A percentile compares a stretch with the other conserved stretches of the same genome.
These are phyloP conservation scores for Mycena polygramma DNA, from an alignment of 768 basidiomycete species.

Conservation along the genomic window DNA sequence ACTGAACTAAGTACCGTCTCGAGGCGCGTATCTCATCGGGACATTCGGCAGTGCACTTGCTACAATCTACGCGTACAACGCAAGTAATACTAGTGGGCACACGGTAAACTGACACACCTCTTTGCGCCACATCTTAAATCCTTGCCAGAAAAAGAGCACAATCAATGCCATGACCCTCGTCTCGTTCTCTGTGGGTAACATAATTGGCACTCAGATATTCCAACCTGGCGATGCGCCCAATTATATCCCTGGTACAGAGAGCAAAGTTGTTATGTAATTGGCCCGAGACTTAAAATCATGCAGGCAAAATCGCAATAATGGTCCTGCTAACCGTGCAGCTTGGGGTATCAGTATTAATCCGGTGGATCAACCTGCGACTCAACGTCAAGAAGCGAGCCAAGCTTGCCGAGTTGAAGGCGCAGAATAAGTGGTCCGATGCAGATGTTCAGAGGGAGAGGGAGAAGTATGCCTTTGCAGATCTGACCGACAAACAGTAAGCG, in stretches of 20 bases:
- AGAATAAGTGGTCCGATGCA: slow-evolving; percentile 67
- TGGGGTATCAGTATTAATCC: slow-evolving; percentile 59
- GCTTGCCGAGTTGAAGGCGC: slow-evolving; percentile 59
- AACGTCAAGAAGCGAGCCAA: slow-evolving; percentile 60
- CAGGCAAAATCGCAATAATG: too few relatives aligned
- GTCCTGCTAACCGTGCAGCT: slow-evolving; percentile 67
- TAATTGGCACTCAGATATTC: slow-evolving; percentile 74
- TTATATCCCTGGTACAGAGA: not conserved
- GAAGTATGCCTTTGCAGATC: slow-evolving; percentile 71
- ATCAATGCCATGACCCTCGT: slow-evolving; percentile 72
- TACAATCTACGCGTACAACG: slow-evolving; percentile 73
- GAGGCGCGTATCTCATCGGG: slow-evolving; percentile 59
- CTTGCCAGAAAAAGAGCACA: slow-evolving; percentile 67
- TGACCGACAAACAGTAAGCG: slow-evolving; percentile 71
- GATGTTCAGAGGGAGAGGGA: slow-evolving; percentile 72
- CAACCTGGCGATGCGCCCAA: slow-evolving; percentile 69
- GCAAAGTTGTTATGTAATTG: too few relatives aligned
- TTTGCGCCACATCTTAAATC: not conserved
- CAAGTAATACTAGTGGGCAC: slow-evolving; percentile 73
- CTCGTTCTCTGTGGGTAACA: slow-evolving; percentile 70
- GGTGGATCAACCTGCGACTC: slow-evolving; percentile 67
- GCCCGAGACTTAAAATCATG: too few relatives aligned
- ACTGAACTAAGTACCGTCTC: not conserved
- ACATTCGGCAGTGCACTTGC: slow-evolving; percentile 73
- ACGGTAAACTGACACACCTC: slow-evolving; percentile 45